These are phyloP conservation scores for Neurospora sublineolata DNA, from an alignment of 495 filamentous ascomycete genomes.

Conservation along the genomic window DNA sequence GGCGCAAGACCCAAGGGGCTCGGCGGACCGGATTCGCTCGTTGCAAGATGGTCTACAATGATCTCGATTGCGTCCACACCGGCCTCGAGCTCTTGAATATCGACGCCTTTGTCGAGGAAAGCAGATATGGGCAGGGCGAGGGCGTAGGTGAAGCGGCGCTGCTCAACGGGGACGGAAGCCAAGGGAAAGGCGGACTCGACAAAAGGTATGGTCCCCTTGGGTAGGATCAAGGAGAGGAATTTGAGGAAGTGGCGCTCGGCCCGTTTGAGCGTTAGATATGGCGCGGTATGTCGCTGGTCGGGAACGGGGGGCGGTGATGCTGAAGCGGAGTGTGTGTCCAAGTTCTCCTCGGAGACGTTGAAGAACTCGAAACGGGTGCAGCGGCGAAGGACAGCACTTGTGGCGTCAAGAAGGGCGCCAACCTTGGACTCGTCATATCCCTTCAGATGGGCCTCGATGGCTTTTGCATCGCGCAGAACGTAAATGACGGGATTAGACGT, in stretches of 20 bases:
- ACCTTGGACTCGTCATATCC: conserved; percentile 39
- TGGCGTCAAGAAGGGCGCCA: conserved; percentile 39
- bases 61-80: conserved; percentile 61
- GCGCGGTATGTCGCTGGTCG: conserved; percentile 39
- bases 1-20: conserved; percentile 36
- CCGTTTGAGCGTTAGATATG: conserved; percentile 59
- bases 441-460: conserved; percentile 48
- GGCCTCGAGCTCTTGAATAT: conserved; percentile 49
- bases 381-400: conserved; percentile 36
- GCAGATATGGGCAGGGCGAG: conserved; percentile 49
- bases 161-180: conserved; percentile 47
- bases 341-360: conserved; percentile 43
- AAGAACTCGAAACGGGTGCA: conserved; percentile 68
- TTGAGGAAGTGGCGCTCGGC: conserved; percentile 61
- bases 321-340: neutral
- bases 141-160: conserved; percentile 52
- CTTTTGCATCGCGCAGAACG: conserved; percentile 48
- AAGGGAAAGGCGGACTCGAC: conserved; percentile 57
- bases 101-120: conserved; percentile 34
- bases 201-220: conserved; percentile 38
- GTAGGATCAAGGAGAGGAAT: conserved; percentile 51
- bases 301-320: conserved; percentile 13
- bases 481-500: conserved; percentile 56
- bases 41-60: conserved; percentile 42
- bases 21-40: conserved; percentile 21